Percentiles rank a stretch among this genome's conserved stretches.
Evolutionary conservation across 176 grass and related monocot genomes (phyloP).

Genomic region (Aegilops longissima): DNA sequence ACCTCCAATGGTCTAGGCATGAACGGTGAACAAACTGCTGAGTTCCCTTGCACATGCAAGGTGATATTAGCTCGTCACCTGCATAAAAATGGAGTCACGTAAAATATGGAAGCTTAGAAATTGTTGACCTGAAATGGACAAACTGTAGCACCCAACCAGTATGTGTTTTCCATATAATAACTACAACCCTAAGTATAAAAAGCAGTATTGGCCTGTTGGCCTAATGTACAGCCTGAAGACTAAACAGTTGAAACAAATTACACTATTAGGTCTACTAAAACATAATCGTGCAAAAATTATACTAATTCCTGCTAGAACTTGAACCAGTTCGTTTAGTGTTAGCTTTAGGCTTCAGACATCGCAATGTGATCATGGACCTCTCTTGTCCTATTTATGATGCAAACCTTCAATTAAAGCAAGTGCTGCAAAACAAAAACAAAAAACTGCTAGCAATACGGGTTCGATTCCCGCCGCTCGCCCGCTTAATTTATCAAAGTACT

Average conservation of each 20-base stretch:
- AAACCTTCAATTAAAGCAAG: too few species aligned
- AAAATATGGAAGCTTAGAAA: neutral
- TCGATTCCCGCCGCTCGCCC: too few species aligned
- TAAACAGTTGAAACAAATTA: neutral
- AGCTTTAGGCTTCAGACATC: neutral
- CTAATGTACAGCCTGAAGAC: neutral
- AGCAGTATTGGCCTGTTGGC: neutral
- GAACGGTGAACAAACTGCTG: slow-evolving; percentile 97
- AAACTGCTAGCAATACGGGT: too few species aligned
- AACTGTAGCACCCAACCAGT: neutral
- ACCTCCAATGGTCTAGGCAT: slow-evolving; percentile 99
- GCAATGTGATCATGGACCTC: neutral
- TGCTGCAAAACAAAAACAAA: too few species aligned
- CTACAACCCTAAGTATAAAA: neutral
- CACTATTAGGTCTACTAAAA: neutral
- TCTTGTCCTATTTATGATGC: too few species aligned
- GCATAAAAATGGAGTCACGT: neutral
- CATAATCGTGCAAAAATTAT: slow-evolving; percentile 2
- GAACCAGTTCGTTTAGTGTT: neutral
- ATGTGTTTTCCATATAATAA: slow-evolving; percentile 17
- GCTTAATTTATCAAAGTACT: too few species aligned
- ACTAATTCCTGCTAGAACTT: slow-evolving; percentile 11
- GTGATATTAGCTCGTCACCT: slow-evolving; percentile 98
- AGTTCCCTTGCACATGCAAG: slow-evolving; percentile 98
- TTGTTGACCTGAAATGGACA: neutral